Conservation (phyloP, 2,329 filamentous ascomycete genomes). For the Bipolaris sorokiniana region DNA sequence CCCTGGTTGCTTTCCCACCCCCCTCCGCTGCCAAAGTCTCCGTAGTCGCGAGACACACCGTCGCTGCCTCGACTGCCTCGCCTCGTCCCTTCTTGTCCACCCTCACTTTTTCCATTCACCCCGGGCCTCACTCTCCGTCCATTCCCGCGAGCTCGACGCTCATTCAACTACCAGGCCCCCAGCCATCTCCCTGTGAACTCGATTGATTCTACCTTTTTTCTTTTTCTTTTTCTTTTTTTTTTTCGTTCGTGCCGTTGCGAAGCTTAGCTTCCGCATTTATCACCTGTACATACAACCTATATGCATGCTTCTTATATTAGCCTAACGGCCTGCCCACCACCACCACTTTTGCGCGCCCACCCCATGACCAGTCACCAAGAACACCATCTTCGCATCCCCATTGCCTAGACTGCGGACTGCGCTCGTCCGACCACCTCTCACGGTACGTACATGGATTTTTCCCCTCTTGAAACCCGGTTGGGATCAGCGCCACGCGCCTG, state of each 20-base stretch:
- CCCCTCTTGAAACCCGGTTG: slow-evolving; percentile 43
- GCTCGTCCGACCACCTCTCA: slow-evolving; percentile 48
- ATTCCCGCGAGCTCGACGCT: slow-evolving; percentile 39
- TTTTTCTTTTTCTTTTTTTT: slow-evolving; percentile 30
- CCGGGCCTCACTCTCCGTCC: slow-evolving; percentile 18
- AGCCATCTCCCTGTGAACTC: slow-evolving; percentile 13
- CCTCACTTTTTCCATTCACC: slow-evolving; percentile 25
- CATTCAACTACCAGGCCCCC: slow-evolving; percentile 21
- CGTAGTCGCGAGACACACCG: slow-evolving; percentile 31
- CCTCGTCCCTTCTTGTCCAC: slow-evolving; percentile 20
- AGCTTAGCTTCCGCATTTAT: slow-evolving; percentile 19
- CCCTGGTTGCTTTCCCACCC: slow-evolving; percentile 27
- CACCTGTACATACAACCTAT: slow-evolving; percentile 13
- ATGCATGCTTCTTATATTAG: slow-evolving; percentile 11
- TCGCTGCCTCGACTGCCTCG: slow-evolving; percentile 20
- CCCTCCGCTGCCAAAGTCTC: slow-evolving; percentile 19
- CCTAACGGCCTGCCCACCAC: slow-evolving; percentile 19
- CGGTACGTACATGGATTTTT: slow-evolving; percentile 41
- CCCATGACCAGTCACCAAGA: slow-evolving; percentile 3
- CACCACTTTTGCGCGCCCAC: slow-evolving; percentile 1
- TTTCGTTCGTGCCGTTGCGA: slow-evolving; percentile 21
- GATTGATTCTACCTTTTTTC: slow-evolving; percentile 10
- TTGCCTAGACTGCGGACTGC: slow-evolving; percentile 27
- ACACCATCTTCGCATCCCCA: slow-evolving; percentile 5
- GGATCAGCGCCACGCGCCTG: slow-evolving; percentile 36